Base-by-base conservation (phyloP, 2,329 filamentous ascomycete genomes). In the Scleromitrula shiraiana region DNA sequence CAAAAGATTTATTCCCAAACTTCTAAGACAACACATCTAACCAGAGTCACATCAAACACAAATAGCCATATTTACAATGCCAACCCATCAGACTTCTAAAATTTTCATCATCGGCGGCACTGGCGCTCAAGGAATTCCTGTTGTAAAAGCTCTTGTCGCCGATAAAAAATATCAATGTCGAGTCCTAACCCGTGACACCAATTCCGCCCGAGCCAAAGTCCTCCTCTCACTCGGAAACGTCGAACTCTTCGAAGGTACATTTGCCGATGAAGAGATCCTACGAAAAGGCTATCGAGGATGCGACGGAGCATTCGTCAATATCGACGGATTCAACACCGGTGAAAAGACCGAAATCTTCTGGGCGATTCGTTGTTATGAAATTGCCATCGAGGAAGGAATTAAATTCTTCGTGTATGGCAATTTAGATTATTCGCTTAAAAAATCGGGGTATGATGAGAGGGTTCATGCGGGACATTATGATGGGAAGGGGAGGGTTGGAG, bases 331-430 rank as follows among this genome's bases (percentile, higher is more conserved):
- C 59, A 75, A 73, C 50, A 63, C 63, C 20, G 75, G 74, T 27
- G 73, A 76, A 59, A 76, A 76, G 55, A 65, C 65, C 0, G 73
- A 77, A 57, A 68, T 68, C 2, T 77, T 66, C 56, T 77, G 68
- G 70, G 61, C 65, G 5, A 65, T 74, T 40, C 62, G 71, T 33
- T 52, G 63, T 45, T 68, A 71, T 58, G 62, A 70, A 52, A 51
- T 69, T 32, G 64, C 67, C 5, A 62, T 74, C 47, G 71, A 71
- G 51, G 64, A 69, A 19, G 63, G 68, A 12, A 54, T 71, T 47
- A 57, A 67, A 58, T 65, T 70, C 57, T 69, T 72, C 55, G 63
- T 70, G 3, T 75, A 70, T 51, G 72, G 70, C 1, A 73, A 71
- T 46, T 62, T 78, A 8, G 74, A 77, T 53, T 76, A 70, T 50